Evolutionary conservation across 306 rosid genomes (phyloP).

Genomic region (Acacia acuminata): DNA sequence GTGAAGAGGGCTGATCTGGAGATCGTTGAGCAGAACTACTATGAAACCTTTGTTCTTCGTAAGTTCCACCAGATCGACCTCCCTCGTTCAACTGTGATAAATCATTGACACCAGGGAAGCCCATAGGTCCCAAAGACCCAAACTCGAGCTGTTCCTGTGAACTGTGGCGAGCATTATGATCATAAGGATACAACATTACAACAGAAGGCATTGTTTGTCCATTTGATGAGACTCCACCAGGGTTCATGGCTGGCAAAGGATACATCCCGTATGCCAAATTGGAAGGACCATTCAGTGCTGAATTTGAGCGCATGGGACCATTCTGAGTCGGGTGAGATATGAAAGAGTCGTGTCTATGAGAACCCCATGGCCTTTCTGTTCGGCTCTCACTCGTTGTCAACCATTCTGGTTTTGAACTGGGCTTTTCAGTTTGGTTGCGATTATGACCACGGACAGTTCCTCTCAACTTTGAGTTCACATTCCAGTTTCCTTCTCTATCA

Average conservation of each 20-base stretch:
- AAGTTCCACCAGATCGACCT: constrained; percentile 45
- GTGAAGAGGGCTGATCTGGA: constrained; percentile 72
- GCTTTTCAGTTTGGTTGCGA: constrained; percentile 60
- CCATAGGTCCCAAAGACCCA: constrained; percentile 72
- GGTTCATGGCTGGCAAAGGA: constrained; percentile 56
- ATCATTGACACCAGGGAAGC: constrained; percentile 53
- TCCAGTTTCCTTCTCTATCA: constrained; percentile 81
- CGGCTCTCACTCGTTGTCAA: constrained; percentile 52
- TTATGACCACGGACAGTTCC: constrained; percentile 55
- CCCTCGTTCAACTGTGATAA: constrained; percentile 48
- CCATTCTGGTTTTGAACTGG: constrained; percentile 57
- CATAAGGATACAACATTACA: constrained; percentile 78
- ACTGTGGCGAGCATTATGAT: constrained; percentile 51
- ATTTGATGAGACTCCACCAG: constrained; percentile 57
- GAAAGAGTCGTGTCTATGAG: constrained; percentile 63
- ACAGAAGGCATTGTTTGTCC: constrained; percentile 66
- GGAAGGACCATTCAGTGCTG: constrained; percentile 46
- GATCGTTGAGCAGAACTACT: constrained; percentile 51
- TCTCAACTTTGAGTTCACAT: constrained; percentile 57
- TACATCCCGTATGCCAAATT: constrained; percentile 67
- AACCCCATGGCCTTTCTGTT: constrained; percentile 62
- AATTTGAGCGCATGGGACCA: constrained; percentile 54
- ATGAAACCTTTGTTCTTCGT: constrained; percentile 71
- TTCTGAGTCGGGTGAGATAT: constrained; percentile 57
- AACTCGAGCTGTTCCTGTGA: constrained; percentile 74